Evolutionary conservation across 352 stramenopile species (phyloP).

Genomic region (Bremia lactucae): DNA sequence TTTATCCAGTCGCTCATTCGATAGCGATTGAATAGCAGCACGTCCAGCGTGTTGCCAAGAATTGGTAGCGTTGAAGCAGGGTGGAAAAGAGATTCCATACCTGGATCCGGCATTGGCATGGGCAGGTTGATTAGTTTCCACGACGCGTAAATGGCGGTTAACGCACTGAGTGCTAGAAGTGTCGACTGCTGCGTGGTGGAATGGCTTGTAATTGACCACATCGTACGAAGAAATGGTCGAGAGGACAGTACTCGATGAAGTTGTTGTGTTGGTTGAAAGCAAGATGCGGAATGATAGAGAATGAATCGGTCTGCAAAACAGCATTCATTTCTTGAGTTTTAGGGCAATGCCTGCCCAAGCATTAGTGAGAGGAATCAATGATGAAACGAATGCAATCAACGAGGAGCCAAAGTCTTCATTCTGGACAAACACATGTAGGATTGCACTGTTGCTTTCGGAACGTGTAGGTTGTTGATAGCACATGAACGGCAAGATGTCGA

Average conservation of each 20-base stretch:
- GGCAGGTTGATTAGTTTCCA: slow-evolving; percentile 16
- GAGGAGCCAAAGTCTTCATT: too few species aligned
- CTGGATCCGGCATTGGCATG: slow-evolving; percentile 12
- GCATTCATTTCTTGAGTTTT: too few species aligned
- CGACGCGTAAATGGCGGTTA: slow-evolving; percentile 12
- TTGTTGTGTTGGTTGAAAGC: slow-evolving; percentile 5
- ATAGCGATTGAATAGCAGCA: slow-evolving; percentile 17
- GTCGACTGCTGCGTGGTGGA: slow-evolving; percentile 10
- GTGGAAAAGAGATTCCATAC: slow-evolving; percentile 15
- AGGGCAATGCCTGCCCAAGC: too few species aligned
- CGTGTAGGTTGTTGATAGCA: too few species aligned
- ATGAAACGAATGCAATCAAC: too few species aligned
- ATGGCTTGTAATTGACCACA: slow-evolving; percentile 21
- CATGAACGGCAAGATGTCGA: too few species aligned
- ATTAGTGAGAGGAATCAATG: too few species aligned
- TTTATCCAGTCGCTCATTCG: slow-evolving; percentile 47
- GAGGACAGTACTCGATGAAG: too few species aligned
- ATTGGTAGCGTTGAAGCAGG: slow-evolving; percentile 23
- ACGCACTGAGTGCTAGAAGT: slow-evolving; percentile 9
- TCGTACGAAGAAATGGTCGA: too few species aligned
- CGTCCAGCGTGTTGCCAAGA: slow-evolving; percentile 25
- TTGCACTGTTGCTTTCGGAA: too few species aligned
- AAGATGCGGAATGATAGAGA: slow-evolving; percentile 13
- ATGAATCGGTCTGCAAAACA: not conserved
- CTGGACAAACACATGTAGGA: too few species aligned